A percentile compares a stretch with the other conserved stretches of the same genome.
Evolutionary conservation across 495 filamentous ascomycete species (phyloP).

Genomic region (Poronia punctata): DNA sequence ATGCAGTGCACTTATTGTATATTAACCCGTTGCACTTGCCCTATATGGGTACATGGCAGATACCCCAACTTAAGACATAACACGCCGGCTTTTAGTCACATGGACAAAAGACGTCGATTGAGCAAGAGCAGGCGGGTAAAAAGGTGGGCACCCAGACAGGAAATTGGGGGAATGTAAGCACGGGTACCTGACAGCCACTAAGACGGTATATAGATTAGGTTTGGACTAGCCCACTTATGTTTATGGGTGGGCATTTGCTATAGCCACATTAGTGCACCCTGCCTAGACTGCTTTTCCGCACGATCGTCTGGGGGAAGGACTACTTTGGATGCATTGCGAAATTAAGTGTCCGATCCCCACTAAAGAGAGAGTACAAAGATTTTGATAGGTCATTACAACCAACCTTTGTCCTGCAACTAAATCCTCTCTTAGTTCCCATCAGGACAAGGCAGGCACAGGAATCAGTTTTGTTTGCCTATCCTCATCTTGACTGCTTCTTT

Average conservation of each 20-base stretch:
- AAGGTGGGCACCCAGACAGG: neutral
- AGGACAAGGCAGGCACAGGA: neutral
- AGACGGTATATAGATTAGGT: too few relatives aligned
- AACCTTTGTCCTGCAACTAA: neutral
- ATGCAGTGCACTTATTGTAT: too few relatives aligned
- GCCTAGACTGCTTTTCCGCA: too few relatives aligned
- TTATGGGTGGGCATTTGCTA: too few relatives aligned
- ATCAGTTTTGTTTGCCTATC: slow-evolving; percentile 1
- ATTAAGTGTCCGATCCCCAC: slow-evolving; percentile 6
- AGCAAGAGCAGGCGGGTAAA: neutral
- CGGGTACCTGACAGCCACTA: slow-evolving; percentile 14
- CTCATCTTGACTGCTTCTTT: slow-evolving; percentile 1
- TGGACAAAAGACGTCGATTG: too few relatives aligned
- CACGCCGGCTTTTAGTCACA: too few relatives aligned
- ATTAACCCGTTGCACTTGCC: too few relatives aligned
- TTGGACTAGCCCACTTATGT: too few relatives aligned
- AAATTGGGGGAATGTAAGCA: neutral
- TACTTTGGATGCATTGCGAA: slow-evolving; percentile 7
- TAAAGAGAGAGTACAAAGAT: slow-evolving; percentile 1
- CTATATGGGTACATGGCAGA: too few relatives aligned
- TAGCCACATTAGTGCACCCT: too few relatives aligned
- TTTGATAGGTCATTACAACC: slow-evolving; percentile 3
- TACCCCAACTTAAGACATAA: too few relatives aligned
- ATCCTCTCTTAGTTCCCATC: too few relatives aligned
- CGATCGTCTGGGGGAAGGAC: slow-evolving; percentile 4